Percentiles rank a stretch among this genome's conserved stretches.
These are phyloP conservation scores for Craterostigma plantagineum DNA, from an alignment of 257 asterid genomes.

Conservation along the genomic window DNA sequence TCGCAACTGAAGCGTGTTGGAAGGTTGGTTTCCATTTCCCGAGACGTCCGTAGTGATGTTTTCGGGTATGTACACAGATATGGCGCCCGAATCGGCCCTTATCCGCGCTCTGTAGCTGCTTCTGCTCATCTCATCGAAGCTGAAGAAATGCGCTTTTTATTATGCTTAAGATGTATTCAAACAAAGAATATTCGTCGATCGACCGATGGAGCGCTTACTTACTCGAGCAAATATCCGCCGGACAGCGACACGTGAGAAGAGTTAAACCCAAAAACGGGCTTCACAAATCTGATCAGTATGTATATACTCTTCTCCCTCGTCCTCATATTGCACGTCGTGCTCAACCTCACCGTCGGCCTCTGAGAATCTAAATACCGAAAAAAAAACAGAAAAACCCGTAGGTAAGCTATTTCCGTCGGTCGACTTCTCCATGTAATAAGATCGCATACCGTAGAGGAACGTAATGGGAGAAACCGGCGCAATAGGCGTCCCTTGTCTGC, in stretches of 20 bases:
- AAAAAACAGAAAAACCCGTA: background rate
- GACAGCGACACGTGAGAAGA: constrained; percentile 43
- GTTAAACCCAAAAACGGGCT: constrained; percentile 78
- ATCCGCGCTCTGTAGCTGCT: constrained; percentile 30
- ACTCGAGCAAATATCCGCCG: constrained; percentile 72
- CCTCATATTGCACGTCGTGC: constrained; percentile 44
- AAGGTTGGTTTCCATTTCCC: constrained; percentile 56
- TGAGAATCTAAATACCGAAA: constrained; percentile 35
- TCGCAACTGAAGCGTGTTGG: constrained; percentile 59
- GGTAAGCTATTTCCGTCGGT: background rate
- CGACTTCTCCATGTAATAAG: too few species aligned
- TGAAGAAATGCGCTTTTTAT: constrained; percentile 15
- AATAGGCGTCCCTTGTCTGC: constrained; percentile 68
- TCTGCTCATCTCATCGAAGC: constrained; percentile 49
- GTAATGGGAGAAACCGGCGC: constrained; percentile 63
- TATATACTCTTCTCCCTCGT: constrained; percentile 41
- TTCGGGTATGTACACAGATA: constrained; percentile 61
- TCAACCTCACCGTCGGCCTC: constrained; percentile 65
- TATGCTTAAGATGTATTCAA: too few species aligned
- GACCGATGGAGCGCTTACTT: constrained; percentile 5
- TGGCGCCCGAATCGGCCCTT: constrained; percentile 22
- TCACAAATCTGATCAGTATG: constrained; percentile 42
- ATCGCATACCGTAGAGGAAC: constrained; percentile 64
- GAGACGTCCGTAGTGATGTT: constrained; percentile 69
- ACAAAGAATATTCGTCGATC: too few species aligned